Percentiles rank a stretch among this genome's conserved stretches.
Evolutionary conservation across 805 yeast genomes (phyloP).

Genomic region (Blastobotrys muscicola): DNA sequence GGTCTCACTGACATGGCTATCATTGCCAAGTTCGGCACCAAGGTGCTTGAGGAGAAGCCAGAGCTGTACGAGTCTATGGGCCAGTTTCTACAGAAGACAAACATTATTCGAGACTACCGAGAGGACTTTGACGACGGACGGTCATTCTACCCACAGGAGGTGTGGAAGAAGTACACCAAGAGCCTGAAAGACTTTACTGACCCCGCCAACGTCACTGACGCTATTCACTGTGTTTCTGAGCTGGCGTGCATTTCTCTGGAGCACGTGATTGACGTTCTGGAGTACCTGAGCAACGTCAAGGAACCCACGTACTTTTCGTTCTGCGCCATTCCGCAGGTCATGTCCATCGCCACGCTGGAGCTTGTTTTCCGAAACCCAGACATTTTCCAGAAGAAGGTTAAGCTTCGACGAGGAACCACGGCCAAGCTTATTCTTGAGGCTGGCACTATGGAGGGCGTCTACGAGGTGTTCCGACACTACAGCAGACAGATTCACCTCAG

Average conservation of each 20-base stretch:
- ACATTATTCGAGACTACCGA: constrained; percentile 88
- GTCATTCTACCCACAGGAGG: constrained; percentile 92
- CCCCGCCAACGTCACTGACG: constrained; percentile 41
- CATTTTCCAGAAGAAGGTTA: constrained; percentile 63
- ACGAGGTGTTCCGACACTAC: constrained; percentile 66
- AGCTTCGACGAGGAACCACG: constrained; percentile 85
- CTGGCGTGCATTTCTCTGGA: constrained; percentile 68
- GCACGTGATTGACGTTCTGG: constrained; percentile 69
- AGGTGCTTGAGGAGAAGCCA: constrained; percentile 42
- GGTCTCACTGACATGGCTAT: constrained; percentile 81
- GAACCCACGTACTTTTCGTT: constrained; percentile 83
- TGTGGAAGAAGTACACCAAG: constrained; percentile 77
- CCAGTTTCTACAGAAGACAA: constrained; percentile 86
- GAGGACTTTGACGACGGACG: constrained; percentile 90
- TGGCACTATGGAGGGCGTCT: constrained; percentile 66
- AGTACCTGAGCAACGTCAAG: constrained; percentile 61
- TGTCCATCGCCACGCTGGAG: constrained; percentile 95
- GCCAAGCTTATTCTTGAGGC: constrained; percentile 64
- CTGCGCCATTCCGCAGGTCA: constrained; percentile 97
- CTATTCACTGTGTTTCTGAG: constrained; percentile 70
- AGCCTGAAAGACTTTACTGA: constrained; percentile 47
- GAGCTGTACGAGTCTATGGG: constrained; percentile 81
- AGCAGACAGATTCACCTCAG: constrained; percentile 68
- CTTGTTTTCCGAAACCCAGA: constrained; percentile 71
- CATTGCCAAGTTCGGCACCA: constrained; percentile 60